These are phyloP conservation scores for Saccharomycopsis fodiens DNA, from an alignment of 805 yeast genomes.

Conservation along the genomic window DNA sequence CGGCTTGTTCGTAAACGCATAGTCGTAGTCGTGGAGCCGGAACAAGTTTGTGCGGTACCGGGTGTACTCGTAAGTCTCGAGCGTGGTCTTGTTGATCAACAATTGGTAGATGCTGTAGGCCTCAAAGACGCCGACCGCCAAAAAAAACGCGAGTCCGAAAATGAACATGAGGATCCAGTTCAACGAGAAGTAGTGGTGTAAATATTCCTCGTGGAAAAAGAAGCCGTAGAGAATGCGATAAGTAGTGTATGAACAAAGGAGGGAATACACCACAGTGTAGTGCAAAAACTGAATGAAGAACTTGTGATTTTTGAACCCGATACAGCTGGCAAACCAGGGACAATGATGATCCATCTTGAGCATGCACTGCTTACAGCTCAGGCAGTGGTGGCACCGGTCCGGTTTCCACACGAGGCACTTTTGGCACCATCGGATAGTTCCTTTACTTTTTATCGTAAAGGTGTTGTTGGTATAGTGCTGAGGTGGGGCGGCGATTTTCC, in stretches of 20 bases:
- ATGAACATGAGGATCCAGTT: slow-evolving; percentile 56
- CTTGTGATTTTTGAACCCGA: slow-evolving; percentile 78
- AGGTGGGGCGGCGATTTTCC: slow-evolving; percentile 25
- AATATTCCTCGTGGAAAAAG: slow-evolving; percentile 35
- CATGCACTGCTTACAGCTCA: slow-evolving; percentile 65
- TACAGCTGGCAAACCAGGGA: slow-evolving; percentile 90
- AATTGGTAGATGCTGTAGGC: slow-evolving; percentile 54
- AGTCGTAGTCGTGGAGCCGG: slow-evolving; percentile 29
- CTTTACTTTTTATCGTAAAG: slow-evolving; percentile 31
- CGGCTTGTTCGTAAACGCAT: slow-evolving; percentile 36
- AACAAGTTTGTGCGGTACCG: slow-evolving; percentile 37
- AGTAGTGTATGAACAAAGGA: slow-evolving; percentile 34
- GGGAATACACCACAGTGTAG: slow-evolving; percentile 43
- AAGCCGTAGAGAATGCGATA: slow-evolving; percentile 40
- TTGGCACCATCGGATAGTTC: slow-evolving; percentile 45
- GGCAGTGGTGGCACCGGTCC: slow-evolving; percentile 81
- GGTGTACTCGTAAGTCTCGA: slow-evolving; percentile 60
- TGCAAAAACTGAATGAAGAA: slow-evolving; percentile 66
- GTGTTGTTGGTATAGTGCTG: slow-evolving; percentile 28
- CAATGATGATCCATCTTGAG: slow-evolving; percentile 89
- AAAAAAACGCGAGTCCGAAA: slow-evolving; percentile 41
- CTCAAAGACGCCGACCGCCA: slow-evolving; percentile 52
- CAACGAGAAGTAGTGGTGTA: slow-evolving; percentile 41
- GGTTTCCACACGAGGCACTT: slow-evolving; percentile 74
- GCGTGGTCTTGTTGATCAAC: slow-evolving; percentile 63